phyloP scores from a whole-genome alignment of 176 grass and related monocot species.

The Puya raimondii region DNA sequence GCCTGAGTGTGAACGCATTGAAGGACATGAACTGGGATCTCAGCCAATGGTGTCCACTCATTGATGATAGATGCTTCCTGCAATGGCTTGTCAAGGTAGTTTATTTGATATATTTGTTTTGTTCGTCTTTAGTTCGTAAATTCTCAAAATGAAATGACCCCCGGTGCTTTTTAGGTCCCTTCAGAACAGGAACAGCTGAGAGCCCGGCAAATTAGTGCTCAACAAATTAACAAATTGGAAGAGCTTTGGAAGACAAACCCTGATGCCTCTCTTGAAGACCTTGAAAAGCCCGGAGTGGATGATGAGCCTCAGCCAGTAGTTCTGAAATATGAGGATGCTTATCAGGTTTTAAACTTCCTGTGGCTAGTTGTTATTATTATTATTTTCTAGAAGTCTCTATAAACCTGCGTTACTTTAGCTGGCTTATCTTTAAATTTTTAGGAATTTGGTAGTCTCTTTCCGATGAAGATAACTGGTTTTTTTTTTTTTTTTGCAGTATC shows the following conservation, averaged over 20 bases:
- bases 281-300: slow-evolving; percentile 97
- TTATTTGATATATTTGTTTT: slow-evolving; percentile 10
- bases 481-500: slow-evolving; percentile 51
- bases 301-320: slow-evolving; percentile 82
- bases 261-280: slow-evolving; percentile 94
- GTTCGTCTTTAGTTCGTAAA: background rate
- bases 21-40: slow-evolving; percentile 99
- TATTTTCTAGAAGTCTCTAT: background rate
- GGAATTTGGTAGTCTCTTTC: background rate
- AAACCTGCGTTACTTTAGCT: background rate
- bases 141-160: background rate
- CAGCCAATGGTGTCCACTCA: slow-evolving; percentile 98
- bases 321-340: slow-evolving; percentile 99
- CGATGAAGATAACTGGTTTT: background rate
- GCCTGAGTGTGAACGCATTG: slow-evolving; percentile 91
- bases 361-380: background rate
- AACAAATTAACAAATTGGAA: slow-evolving; percentile 99
- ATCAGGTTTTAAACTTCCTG: slow-evolving; percentile 51
- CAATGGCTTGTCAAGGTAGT: slow-evolving; percentile 94
- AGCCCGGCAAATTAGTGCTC: slow-evolving; percentile 93
- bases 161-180: slow-evolving; percentile 49
- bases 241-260: slow-evolving; percentile 98
- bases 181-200: slow-evolving; percentile 96
- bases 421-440: background rate
- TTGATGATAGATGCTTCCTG: slow-evolving; percentile 94